A percentile compares a stretch with the other conserved stretches of the same genome.
Conservation (phyloP, 1,139 yeast genomes). For the Debaryomyces singareniensis region DNA sequence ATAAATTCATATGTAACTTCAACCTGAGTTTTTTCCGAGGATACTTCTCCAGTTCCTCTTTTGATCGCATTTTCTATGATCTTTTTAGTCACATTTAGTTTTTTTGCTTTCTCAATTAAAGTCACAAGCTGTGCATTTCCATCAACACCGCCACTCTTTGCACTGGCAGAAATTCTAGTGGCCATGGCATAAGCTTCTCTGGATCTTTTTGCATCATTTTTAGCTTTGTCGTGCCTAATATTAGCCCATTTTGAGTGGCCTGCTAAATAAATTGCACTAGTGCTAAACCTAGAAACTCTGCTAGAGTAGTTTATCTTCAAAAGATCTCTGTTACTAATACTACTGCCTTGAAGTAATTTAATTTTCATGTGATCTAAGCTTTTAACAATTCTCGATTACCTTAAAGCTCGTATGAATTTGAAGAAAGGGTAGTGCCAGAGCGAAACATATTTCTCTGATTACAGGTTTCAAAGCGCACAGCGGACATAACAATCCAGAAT, state of each 20-base stretch:
- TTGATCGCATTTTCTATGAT: conserved; percentile 83
- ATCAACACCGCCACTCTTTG: conserved; percentile 45
- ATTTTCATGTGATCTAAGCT: too few species aligned
- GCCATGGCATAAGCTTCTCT: conserved; percentile 69
- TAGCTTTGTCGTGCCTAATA: conserved; percentile 89
- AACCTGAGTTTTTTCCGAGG: conserved; percentile 25
- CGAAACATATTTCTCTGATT: too few species aligned
- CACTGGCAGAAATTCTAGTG: conserved; percentile 66
- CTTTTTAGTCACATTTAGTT: conserved; percentile 73
- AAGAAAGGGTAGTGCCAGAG: too few species aligned
- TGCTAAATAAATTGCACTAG: conserved; percentile 17
- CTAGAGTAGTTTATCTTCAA: too few species aligned
- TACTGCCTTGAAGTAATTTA: too few species aligned
- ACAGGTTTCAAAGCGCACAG: too few species aligned
- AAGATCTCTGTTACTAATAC: too few species aligned
- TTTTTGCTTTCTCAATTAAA: conserved; percentile 72
- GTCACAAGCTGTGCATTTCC: conserved; percentile 73
- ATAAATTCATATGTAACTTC: conserved; percentile 75
- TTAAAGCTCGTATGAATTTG: too few species aligned
- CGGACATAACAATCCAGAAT: too few species aligned
- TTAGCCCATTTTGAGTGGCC: conserved; percentile 97
- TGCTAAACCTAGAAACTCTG: neutral
- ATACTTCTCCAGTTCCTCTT: conserved; percentile 63
- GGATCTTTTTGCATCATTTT: conserved; percentile 77
- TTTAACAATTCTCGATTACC: too few species aligned